Percentiles rank a stretch among this genome's conserved stretches.
Evolutionary conservation across 805 yeast species (phyloP).

Genomic region (Yarrowia sp.): DNA sequence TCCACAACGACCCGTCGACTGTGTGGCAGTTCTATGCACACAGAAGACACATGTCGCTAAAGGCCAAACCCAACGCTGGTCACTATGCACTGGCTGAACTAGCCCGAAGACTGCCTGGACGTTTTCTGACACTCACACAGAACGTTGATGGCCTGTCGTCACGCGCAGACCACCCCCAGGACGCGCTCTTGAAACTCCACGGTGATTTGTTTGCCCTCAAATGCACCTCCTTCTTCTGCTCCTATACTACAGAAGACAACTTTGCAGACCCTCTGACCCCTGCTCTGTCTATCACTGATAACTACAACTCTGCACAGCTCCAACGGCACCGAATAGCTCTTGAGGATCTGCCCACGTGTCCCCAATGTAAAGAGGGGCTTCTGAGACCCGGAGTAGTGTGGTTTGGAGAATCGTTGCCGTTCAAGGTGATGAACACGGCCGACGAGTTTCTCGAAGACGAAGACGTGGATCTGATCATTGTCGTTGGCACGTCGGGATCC

Average conservation of each 20-base stretch:
- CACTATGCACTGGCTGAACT: constrained; percentile 73
- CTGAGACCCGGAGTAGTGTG: constrained; percentile 91
- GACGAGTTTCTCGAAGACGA: constrained; percentile 70
- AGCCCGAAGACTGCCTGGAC: constrained; percentile 53
- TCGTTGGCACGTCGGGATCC: constrained; percentile 83
- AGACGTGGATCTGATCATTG: constrained; percentile 74
- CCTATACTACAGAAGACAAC: constrained; percentile 60
- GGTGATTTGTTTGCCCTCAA: constrained; percentile 76
- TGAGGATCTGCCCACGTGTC: constrained; percentile 74
- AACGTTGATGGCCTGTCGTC: constrained; percentile 79
- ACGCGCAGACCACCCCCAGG: constrained; percentile 66
- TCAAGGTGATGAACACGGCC: constrained; percentile 65
- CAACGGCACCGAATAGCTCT: constrained; percentile 54
- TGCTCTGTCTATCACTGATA: constrained; percentile 53
- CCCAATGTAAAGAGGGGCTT: constrained; percentile 68
- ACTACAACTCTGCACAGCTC: constrained; percentile 29
- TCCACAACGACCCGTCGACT: constrained; percentile 77
- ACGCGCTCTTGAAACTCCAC: constrained; percentile 70
- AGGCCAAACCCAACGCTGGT: constrained; percentile 74
- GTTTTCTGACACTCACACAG: constrained; percentile 75
- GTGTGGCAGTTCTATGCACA: constrained; percentile 90
- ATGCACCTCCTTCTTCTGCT: constrained; percentile 80
- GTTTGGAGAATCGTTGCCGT: constrained; percentile 90
- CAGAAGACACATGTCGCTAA: constrained; percentile 68
- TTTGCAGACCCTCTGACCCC: constrained; percentile 65